Conservation (phyloP, 768 basidiomycete species). For the Cystofilobasidium bisporidii region DNA sequence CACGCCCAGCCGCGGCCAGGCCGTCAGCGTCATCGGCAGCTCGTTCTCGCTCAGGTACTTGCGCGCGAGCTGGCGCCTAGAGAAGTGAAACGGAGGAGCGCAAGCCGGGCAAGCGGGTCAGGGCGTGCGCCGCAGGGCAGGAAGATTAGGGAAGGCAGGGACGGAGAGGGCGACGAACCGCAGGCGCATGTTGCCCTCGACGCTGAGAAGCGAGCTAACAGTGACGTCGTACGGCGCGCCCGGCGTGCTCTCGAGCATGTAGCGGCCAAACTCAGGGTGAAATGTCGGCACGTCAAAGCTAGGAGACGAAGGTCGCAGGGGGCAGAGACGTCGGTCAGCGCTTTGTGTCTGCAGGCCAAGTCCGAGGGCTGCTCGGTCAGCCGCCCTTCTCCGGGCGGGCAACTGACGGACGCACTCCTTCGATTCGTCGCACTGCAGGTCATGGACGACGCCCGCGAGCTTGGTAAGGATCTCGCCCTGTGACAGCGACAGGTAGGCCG, state of each 20-base stretch:
- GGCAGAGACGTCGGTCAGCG: neutral
- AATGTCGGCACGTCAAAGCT: slow-evolving; percentile 76
- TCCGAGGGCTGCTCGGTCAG: neutral
- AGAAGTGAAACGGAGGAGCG: too few species aligned
- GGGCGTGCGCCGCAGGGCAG: too few species aligned
- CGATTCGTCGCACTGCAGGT: slow-evolving; percentile 46
- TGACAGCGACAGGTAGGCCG: slow-evolving; percentile 80
- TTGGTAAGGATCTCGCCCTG: slow-evolving; percentile 87
- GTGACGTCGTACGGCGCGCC: slow-evolving; percentile 88
- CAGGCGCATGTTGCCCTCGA: slow-evolving; percentile 91
- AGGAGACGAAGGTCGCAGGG: neutral
- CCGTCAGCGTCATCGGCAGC: slow-evolving; percentile 82
- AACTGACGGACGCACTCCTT: slow-evolving; percentile 45
- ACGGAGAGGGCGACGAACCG: slow-evolving; percentile 47
- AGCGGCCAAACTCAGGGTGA: slow-evolving; percentile 96
- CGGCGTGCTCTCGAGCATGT: slow-evolving; percentile 97
- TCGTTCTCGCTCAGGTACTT: slow-evolving; percentile 75
- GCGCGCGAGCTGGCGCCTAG: slow-evolving; percentile 71
- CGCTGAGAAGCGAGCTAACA: slow-evolving; percentile 72
- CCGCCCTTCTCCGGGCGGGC: too few species aligned
- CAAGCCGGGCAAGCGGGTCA: neutral
- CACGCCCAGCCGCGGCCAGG: slow-evolving; percentile 85
- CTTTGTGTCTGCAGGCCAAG: slow-evolving; percentile 9
- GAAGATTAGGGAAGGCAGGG: neutral
- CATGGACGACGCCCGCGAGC: slow-evolving; percentile 57